Evolutionary conservation across 1,284 basidiomycete species (phyloP), one percentile per base, ranked within the genome.

Genomic region (Rhodotorula sp.): DNA sequence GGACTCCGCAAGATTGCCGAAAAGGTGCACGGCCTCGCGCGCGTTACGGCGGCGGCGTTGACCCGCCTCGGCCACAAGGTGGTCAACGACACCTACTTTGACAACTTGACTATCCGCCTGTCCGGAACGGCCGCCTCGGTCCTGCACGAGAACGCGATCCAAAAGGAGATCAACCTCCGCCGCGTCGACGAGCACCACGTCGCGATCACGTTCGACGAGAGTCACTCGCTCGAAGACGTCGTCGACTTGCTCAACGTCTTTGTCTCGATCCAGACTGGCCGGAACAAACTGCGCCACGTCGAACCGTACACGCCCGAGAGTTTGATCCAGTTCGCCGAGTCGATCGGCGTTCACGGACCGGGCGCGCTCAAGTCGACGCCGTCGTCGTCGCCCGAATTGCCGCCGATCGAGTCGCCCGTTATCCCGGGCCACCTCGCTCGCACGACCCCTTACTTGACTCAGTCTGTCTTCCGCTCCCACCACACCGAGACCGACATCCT

Each of bases 401-500:
- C 80, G 37, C 70, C 76, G 10, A 59, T 73, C 59, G 66, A 73
- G 33, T 71, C 73, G 46, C 72, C 73, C 14, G 71, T 75, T 26
- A 84, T 91, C 57, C 88, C 91, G 8, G 70, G 83, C 4, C 72
- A 81, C 30, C 84, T 95, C 54, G 83, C 83, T 54, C 89, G 95
- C 67, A 87, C 87, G 14, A 90, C 90, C 6, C 82, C 85, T 62
- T 92, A 89, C 83, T 85, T 99, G 29, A 86, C 87, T 5, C 92
- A 99, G 80, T 86, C 90, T 0, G 91, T 97, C 58, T 99, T 97
- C 84, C 81, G 80, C 83, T 87, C 88, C 64, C 91, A 98, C 80
- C 95, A 96, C 80, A 95, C 93, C 14, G 95, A 99, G 84, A 98
- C 95, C 2, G 93, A 97, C 83, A 93, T 99, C 90, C 84, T 99